phyloP scores from a whole-genome alignment of 139 green algal genomes.

The Gonium pectorale region DNA sequence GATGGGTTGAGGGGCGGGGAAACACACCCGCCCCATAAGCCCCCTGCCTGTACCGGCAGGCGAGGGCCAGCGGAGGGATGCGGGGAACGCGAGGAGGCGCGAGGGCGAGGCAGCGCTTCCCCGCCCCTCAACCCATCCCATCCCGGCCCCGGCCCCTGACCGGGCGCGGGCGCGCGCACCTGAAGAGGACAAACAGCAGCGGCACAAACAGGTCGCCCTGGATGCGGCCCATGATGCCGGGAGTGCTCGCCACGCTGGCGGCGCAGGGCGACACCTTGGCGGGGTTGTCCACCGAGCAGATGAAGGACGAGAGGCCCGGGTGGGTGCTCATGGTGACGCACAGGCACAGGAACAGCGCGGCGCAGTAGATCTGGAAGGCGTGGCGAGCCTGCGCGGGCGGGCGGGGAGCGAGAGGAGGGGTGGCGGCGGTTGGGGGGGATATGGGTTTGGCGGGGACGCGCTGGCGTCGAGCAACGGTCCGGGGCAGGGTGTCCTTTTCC shows the following conservation, averaged over 20 bases:
- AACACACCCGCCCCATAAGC: no score
- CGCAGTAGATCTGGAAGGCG: conserved; percentile 64
- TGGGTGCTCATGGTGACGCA: conserved; percentile 52
- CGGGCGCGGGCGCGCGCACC: not conserved
- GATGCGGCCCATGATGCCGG: conserved; percentile 42
- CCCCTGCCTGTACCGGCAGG: no score
- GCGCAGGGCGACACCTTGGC: conserved; percentile 52
- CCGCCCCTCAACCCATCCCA: no score
- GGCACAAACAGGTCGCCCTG: conserved; percentile 61
- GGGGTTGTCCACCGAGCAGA: conserved; percentile 43
- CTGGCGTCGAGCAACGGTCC: no score
- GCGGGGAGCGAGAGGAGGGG: not conserved
- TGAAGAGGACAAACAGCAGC: conserved; percentile 55
- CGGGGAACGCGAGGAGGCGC: no score
- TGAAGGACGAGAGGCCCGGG: conserved; percentile 37
- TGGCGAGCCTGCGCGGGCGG: conserved; percentile 42
- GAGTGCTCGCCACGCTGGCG: not conserved
- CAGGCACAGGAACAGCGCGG: conserved; percentile 54
- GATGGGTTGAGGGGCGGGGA: no score
- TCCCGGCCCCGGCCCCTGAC: no score
- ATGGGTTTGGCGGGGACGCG: no score
- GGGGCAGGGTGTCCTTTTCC: no score
- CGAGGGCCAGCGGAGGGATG: no score
- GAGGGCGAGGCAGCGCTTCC: no score
- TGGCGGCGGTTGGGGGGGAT: not conserved